Percentiles rank a stretch among this genome's conserved stretches.
Conservation (phyloP, 768 basidiomycete genomes). For the Lepiota brunneoincarnata region DNA sequence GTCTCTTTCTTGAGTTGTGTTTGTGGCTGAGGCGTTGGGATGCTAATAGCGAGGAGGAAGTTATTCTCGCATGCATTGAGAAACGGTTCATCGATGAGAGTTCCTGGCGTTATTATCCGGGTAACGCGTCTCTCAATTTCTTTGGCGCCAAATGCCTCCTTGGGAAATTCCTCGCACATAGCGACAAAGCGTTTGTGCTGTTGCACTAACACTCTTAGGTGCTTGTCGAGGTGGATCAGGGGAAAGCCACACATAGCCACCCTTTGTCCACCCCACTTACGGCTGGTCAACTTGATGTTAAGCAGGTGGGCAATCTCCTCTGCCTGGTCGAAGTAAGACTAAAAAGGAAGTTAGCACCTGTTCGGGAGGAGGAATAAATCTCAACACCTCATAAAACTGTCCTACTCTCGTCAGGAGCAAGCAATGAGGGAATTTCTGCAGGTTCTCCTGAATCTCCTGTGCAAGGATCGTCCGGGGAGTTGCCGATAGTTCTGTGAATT, state of each 20-base stretch:
- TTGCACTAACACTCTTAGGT: constrained; percentile 84
- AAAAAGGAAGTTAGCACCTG: constrained; percentile 9
- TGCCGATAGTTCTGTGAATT: background rate
- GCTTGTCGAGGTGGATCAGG: constrained; percentile 75
- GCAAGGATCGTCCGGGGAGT: constrained; percentile 53
- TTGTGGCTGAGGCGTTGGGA: constrained; percentile 5
- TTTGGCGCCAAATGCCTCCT: constrained; percentile 43
- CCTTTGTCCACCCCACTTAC: constrained; percentile 66
- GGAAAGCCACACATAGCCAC: constrained; percentile 94
- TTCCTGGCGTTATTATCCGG: constrained; percentile 90
- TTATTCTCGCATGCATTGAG: constrained; percentile 85
- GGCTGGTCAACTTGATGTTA: constrained; percentile 79
- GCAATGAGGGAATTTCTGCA: constrained; percentile 80
- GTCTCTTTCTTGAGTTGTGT: constrained; percentile 9
- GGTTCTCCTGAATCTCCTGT: constrained; percentile 66
- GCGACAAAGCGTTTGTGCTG: constrained; percentile 84
- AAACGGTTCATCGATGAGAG: constrained; percentile 90
- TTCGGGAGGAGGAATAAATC: background rate
- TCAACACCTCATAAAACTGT: constrained; percentile 86
- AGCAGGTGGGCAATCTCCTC: constrained; percentile 71
- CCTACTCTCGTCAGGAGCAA: constrained; percentile 90
- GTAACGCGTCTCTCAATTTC: constrained; percentile 80
- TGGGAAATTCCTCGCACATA: constrained; percentile 88
- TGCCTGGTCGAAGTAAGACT: constrained; percentile 97
- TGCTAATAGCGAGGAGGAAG: constrained; percentile 72